Conservation (phyloP, 2,329 filamentous ascomycete species). For the Paraphoma sp. region DNA sequence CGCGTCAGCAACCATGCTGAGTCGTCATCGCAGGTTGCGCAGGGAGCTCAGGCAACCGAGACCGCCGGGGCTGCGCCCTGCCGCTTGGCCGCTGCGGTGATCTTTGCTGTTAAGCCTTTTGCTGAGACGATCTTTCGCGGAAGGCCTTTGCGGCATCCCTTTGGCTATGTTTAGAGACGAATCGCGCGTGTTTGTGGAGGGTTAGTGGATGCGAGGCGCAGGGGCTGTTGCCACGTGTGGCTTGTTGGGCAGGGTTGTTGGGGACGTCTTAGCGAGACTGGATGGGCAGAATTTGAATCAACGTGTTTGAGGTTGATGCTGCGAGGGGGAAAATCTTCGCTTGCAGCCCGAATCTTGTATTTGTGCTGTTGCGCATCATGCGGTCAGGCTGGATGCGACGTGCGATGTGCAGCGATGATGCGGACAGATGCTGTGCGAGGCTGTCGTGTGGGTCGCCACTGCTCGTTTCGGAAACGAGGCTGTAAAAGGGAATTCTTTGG, state of each 20-base stretch:
- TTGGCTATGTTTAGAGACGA: neutral
- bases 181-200: neutral
- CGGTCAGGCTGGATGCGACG: neutral
- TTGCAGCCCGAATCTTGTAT: too few species aligned
- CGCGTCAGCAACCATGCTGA: neutral
- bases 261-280: neutral
- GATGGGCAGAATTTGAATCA: neutral
- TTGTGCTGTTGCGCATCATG: neutral
- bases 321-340: neutral
- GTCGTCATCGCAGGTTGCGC: neutral
- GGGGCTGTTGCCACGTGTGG: neutral
- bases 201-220: neutral
- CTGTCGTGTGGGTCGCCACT: neutral
- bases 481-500: constrained; percentile 3
- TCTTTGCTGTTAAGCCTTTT: neutral
- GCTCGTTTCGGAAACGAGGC: neutral
- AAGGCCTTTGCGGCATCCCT: neutral
- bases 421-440: neutral
- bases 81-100: neutral
- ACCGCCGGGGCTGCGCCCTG: neutral
- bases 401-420: neutral
- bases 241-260: neutral
- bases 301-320: neutral
- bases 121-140: neutral
- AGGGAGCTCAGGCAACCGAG: neutral